phyloP scores from a whole-genome alignment of 2,329 filamentous ascomycete genomes.

The Chlorencoelia australis region DNA sequence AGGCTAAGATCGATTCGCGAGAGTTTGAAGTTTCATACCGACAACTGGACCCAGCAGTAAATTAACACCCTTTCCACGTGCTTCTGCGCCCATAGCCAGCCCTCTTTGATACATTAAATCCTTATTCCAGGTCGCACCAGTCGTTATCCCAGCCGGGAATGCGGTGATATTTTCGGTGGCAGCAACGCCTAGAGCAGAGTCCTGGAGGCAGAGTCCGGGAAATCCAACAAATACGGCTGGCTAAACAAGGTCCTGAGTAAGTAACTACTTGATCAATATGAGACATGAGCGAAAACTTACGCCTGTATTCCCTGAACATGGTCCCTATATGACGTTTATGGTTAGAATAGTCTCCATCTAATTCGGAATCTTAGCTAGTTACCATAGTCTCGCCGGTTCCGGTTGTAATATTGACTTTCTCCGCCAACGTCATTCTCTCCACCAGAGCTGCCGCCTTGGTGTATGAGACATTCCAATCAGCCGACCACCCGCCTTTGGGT shows the following conservation, averaged over 20 bases:
- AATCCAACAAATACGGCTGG: slow-evolving; percentile 61
- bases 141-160: slow-evolving; percentile 71
- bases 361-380: neutral
- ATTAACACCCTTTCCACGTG: slow-evolving; percentile 63
- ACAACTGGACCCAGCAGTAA: slow-evolving; percentile 53
- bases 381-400: slow-evolving; percentile 62
- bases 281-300: too few species aligned
- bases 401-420: slow-evolving; percentile 69
- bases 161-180: slow-evolving; percentile 66
- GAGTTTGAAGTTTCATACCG: too few species aligned
- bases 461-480: slow-evolving; percentile 57
- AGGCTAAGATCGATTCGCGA: too few species aligned
- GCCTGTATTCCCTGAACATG: slow-evolving; percentile 68
- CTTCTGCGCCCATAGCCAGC: slow-evolving; percentile 59
- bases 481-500: slow-evolving; percentile 44
- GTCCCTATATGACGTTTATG: slow-evolving; percentile 25
- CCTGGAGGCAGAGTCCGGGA: slow-evolving; percentile 61
- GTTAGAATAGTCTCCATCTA: neutral
- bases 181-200: slow-evolving; percentile 61
- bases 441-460: slow-evolving; percentile 58
- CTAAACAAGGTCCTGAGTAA: too few species aligned
- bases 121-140: slow-evolving; percentile 67
- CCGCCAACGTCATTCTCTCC: slow-evolving; percentile 65
- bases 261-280: too few species aligned
- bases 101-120: slow-evolving; percentile 58